Evolutionary conservation across 495 filamentous ascomycete genomes (phyloP), one percentile per base, ranked within the genome.

Genomic region (Trichocladium antarcticum): DNA sequence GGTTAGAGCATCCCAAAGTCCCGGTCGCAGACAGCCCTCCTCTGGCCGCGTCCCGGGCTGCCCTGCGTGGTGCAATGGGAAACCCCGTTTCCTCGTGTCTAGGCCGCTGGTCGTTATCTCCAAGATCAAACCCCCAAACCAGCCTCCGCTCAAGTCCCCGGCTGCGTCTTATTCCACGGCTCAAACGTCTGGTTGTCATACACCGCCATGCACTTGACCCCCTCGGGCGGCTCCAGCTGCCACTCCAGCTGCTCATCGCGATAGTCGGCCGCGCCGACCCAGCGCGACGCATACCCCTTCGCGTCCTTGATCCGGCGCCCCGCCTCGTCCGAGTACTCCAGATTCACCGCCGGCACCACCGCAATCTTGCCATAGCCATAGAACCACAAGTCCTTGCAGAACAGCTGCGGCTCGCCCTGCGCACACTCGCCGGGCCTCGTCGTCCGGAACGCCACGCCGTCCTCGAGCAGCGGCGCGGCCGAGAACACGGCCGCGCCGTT

Each of bases 321-420:
- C 15, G 54, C 50, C 22, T 63, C 54, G 46, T 70, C 59, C 5
- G 59, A 61, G 47, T 74, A 76, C 39, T 63, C 73, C 3, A 76
- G 43, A 55, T 74, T 78, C 5, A 76, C 61, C 1, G 58, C 51
- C 37, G 74, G 72, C n/a, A 77, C 69, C 2, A 73, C 72, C 6
- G 68, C 62, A 28, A 76, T 73, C 53, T 66, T 71, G 8, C 68
- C 69, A 35, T 63, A 64, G 1, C 73, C 72, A 4, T 56, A 32
- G 6, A 45, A 53, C 69, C 71, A 78, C 44, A 77, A 22, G 43
- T 78, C 73, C 49, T 75, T 77, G 44, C 66, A 68, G 12, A 77
- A 67, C 29, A 74, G 31, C 41, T 63, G 63, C 19, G 73, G 65
- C 55, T 76, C 74, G 0, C 74, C 73, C 49, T 66, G 61, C 32